Evolutionary conservation across 345 rosid genomes (phyloP), one percentile per base, ranked within the genome.

Genomic region (Populus tremula): DNA sequence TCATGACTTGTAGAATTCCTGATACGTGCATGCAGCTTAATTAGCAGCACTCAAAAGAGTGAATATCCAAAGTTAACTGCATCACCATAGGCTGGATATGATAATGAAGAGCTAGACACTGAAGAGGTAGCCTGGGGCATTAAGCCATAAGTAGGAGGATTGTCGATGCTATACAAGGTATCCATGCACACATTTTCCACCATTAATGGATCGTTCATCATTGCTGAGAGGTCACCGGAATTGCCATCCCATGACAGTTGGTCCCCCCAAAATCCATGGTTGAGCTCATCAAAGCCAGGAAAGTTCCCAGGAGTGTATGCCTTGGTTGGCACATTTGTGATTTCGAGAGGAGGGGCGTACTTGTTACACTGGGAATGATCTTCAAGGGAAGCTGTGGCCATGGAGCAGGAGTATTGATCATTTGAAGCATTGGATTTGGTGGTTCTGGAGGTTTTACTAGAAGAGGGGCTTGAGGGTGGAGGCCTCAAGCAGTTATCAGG

Each of bases 401-500:
- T 47, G 70, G 70, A 70, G 31, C 70, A 8, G 41, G 68, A 72
- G 85, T 65, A 67, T 49, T 73, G 76, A 67, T 75, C 75, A 20
- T 72, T 79, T 45, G 81, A 38, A 54, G 66, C 23, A 74, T 41
- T 77, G 1, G 13, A 76, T 39, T 36, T 36, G 53, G 3, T 76
- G 38, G 66, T 14, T 39, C 20, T 61, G 61, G 70, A 21, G 70
- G 47, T 45, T 71, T 70, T 14, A 38, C 75, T 36, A 16, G 76
- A 69, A 18, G 76, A 69, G 66, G 84, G 78, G 53, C 74, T 74
- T 17, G 91, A 76, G 71, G 96, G 87, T 47, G 97, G 76, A 39
- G 81, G 99, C 78, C 90, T 92, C 74, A 95, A 83, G 89, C 99
- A 95, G 84, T 83, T 91, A 68, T 90, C 91, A 36, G 99, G 99